Evolutionary conservation across 441 rosid genomes (phyloP).

Genomic region (Metrosideros polymorpha): DNA sequence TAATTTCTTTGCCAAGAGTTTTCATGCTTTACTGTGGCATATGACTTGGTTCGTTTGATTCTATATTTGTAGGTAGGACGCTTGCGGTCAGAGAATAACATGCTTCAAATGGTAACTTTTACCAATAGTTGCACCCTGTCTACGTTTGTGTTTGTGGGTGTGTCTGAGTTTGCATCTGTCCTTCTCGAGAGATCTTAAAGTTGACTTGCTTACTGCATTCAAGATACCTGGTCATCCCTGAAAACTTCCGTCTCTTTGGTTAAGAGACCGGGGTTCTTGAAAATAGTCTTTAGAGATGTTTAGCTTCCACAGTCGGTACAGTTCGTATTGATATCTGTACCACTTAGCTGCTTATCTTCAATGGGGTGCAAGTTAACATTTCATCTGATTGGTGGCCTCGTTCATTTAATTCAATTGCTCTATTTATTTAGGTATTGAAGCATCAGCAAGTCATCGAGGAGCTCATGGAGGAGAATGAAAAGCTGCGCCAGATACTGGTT

Average conservation of each 20-base stretch:
- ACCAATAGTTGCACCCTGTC: neutral
- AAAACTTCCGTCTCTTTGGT: neutral
- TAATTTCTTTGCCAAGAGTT: neutral
- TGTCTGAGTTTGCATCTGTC: neutral
- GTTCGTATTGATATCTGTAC: neutral
- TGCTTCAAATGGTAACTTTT: constrained; percentile 75
- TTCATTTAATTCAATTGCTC: neutral
- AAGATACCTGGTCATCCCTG: neutral
- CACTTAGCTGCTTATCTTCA: neutral
- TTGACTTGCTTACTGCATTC: neutral
- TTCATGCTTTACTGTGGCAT: neutral
- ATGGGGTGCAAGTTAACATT: neutral
- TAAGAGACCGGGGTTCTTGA: neutral
- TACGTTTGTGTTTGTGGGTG: neutral
- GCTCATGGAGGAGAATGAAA: constrained; percentile 70
- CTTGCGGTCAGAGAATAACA: constrained; percentile 52
- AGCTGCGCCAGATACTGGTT: constrained; percentile 57
- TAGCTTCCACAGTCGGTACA: neutral
- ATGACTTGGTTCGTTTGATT: neutral
- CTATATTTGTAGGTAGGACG: constrained; percentile 35
- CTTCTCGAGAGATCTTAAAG: neutral
- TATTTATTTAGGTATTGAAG: constrained; percentile 52
- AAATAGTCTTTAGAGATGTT: neutral
- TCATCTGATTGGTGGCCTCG: neutral
- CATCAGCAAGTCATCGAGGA: constrained; percentile 76